Conservation (phyloP, 169 alveolate species). For the Plasmodium gallinaceum region DNA sequence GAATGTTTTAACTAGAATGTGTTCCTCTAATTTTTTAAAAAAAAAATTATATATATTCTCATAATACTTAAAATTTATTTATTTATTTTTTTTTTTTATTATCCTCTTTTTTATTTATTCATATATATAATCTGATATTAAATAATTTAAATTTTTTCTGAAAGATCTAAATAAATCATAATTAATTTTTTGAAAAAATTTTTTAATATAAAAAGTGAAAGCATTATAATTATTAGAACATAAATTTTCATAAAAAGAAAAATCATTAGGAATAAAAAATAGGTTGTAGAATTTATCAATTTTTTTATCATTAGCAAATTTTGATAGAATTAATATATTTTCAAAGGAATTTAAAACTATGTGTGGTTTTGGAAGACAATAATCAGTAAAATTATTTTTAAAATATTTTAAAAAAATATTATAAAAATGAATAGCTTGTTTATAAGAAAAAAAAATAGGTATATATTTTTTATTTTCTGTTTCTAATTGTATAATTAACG, state of each 20-base stretch:
- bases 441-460: constrained; percentile 66
- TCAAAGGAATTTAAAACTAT: constrained; percentile 53
- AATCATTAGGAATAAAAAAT: constrained; percentile 46
- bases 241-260: constrained; percentile 25
- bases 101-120: background rate
- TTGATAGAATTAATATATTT: constrained; percentile 28
- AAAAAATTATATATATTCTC: too few species aligned
- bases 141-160: constrained; percentile 60
- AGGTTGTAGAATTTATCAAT: constrained; percentile 29
- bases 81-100: background rate
- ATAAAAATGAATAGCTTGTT: constrained; percentile 58
- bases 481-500: constrained; percentile 56
- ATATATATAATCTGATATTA: constrained; percentile 61
- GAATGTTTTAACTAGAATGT: too few species aligned
- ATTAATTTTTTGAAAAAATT: constrained; percentile 52
- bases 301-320: constrained; percentile 41
- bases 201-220: constrained; percentile 39
- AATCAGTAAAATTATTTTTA: constrained; percentile 32
- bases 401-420: constrained; percentile 35
- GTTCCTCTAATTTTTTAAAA: too few species aligned
- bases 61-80: background rate
- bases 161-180: constrained; percentile 74
- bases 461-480: constrained; percentile 62
- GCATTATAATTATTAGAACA: background rate
- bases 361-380: constrained; percentile 56